Percentiles rank a stretch among this genome's conserved stretches.
These are phyloP conservation scores for Hebeloma cylindrosporum DNA, from an alignment of 768 basidiomycete species.

Conservation along the genomic window DNA sequence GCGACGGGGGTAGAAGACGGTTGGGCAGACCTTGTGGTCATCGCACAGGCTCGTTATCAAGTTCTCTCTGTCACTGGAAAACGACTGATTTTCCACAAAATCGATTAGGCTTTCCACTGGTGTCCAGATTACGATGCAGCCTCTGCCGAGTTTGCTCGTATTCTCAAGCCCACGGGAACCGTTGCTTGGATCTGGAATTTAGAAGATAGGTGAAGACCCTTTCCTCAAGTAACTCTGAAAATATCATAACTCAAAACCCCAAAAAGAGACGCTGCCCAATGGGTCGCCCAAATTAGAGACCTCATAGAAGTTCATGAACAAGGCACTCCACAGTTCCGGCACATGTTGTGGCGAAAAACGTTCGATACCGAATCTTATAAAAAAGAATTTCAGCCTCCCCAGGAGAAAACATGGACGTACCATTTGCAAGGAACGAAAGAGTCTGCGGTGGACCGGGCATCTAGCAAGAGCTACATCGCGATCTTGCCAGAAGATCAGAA, in stretches of 20 bases:
- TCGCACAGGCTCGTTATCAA: constrained; percentile 64
- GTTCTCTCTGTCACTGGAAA: not conserved
- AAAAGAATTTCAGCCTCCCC: constrained; percentile 54
- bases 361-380: constrained; percentile 67
- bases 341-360: constrained; percentile 67
- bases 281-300: constrained; percentile 75
- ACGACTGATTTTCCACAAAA: constrained; percentile 13
- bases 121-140: constrained; percentile 77
- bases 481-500: constrained; percentile 60
- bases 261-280: constrained; percentile 55
- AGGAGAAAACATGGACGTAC: constrained; percentile 58
- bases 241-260: not conserved
- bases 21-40: constrained; percentile 77
- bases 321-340: constrained; percentile 82
- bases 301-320: constrained; percentile 65
- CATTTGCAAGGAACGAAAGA: constrained; percentile 52
- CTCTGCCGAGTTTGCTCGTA: constrained; percentile 71
- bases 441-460: constrained; percentile 61
- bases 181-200: constrained; percentile 88
- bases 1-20: constrained; percentile 55
- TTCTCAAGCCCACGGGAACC: constrained; percentile 73
- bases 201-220: constrained; percentile 62
- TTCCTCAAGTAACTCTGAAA: not conserved
- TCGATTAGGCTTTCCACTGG: constrained; percentile 86
- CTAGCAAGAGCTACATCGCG: constrained; percentile 85